phyloP scores from a whole-genome alignment of 2,329 filamentous ascomycete genomes.

The Xylariaceae sp. region DNA sequence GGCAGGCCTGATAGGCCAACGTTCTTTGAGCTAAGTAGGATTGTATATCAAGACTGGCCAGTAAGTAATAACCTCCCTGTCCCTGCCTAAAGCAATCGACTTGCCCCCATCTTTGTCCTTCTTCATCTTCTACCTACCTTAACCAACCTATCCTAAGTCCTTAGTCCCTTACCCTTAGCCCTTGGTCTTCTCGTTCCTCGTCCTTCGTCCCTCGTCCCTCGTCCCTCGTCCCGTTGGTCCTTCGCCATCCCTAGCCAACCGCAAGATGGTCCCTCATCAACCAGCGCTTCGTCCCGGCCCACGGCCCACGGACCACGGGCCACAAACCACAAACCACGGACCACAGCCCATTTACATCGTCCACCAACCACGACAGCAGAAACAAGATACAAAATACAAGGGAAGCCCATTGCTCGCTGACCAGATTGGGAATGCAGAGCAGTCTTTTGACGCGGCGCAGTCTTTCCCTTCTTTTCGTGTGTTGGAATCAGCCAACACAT shows the following conservation, averaged over 20 bases:
- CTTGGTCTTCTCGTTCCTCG: not conserved
- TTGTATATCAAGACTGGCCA: slow-evolving; percentile 15
- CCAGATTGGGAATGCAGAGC: not conserved
- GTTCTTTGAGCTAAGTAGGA: slow-evolving; percentile 23
- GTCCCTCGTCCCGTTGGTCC: not conserved
- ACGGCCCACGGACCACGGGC: too few species aligned
- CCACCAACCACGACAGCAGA: not conserved
- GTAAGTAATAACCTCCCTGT: not conserved
- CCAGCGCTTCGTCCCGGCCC: not conserved
- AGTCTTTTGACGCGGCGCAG: not conserved
- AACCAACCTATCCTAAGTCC: not conserved
- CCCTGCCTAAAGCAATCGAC: slow-evolving; percentile 2
- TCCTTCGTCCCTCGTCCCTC: too few species aligned
- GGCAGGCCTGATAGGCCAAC: slow-evolving; percentile 30
- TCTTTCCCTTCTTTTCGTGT: not conserved
- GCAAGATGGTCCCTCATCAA: not conserved
- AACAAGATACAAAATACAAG: not conserved
- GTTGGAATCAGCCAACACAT: slow-evolving; percentile 4
- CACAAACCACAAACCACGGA: not conserved
- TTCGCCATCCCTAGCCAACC: not conserved
- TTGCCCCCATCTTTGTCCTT: slow-evolving; percentile 1
- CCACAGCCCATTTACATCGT: not conserved
- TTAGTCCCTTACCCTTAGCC: too few species aligned
- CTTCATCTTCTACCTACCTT: slow-evolving; percentile 1
- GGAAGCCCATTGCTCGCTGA: not conserved